These are phyloP conservation scores for Tinospora cordifolia DNA, from an alignment of 164 flowering plant genomes.

Conservation along the genomic window DNA sequence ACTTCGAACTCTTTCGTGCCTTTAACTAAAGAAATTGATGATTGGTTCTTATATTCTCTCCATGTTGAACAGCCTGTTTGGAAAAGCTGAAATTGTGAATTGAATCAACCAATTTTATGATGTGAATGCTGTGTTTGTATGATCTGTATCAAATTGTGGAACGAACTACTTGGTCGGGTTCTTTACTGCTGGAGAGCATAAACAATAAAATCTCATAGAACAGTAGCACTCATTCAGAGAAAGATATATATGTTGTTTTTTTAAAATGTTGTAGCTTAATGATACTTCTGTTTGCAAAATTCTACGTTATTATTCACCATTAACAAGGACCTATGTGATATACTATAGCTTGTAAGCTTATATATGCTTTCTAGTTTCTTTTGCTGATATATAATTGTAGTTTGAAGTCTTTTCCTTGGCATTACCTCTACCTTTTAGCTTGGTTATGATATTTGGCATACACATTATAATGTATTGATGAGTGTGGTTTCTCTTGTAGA, in stretches of 20 bases:
- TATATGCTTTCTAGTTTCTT: not conserved
- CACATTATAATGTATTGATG: constrained; percentile 5
- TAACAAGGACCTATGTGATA: not conserved
- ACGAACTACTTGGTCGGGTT: not conserved
- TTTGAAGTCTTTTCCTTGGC: not conserved
- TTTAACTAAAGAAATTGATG: too few relatives aligned
- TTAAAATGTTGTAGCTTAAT: too few relatives aligned
- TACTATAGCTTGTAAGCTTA: too few relatives aligned
- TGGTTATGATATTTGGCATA: not conserved
- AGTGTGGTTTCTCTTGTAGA: constrained; percentile 36
- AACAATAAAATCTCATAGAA: not conserved
- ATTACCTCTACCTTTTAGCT: not conserved
- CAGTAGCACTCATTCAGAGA: not conserved
- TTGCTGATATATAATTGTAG: not conserved
- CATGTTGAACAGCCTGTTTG: not conserved
- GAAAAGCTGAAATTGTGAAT: not conserved
- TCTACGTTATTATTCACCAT: too few relatives aligned
- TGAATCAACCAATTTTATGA: not conserved
- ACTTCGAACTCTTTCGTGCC: too few relatives aligned
- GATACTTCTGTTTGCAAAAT: too few relatives aligned
- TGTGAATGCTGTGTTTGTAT: not conserved
- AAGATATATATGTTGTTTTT: too few relatives aligned
- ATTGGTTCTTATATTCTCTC: not conserved
- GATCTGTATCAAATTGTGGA: not conserved
- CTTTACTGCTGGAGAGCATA: not conserved